Percentiles rank a stretch among this genome's conserved stretches.
Evolutionary conservation across 1,139 yeast species (phyloP).

Genomic region (Geotrichum histeridarum): DNA sequence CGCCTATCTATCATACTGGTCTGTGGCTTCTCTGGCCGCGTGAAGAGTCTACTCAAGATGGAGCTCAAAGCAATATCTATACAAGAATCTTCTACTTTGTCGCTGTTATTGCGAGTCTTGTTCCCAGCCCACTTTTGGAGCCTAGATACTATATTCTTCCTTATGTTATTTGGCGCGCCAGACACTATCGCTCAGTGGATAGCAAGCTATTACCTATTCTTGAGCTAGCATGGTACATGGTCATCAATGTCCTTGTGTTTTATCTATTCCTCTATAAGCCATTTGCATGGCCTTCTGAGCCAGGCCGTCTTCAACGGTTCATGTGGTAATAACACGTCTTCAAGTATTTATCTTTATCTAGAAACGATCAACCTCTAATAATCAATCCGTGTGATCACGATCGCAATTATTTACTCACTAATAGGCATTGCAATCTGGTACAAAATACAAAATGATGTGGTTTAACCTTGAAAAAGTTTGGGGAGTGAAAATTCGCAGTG

Average conservation of each 20-base stretch:
- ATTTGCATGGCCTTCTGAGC: constrained; percentile 64
- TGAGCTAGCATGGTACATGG: constrained; percentile 60
- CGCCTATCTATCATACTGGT: constrained; percentile 14
- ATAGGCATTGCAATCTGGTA: too few species aligned
- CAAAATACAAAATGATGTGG: too few species aligned
- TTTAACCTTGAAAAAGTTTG: too few species aligned
- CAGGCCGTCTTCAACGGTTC: constrained; percentile 61
- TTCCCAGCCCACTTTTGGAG: constrained; percentile 89
- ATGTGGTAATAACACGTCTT: constrained; percentile 57
- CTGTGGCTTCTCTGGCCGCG: constrained; percentile 10
- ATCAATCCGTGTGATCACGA: too few species aligned
- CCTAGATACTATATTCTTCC: constrained; percentile 90
- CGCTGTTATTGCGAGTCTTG: constrained; percentile 57
- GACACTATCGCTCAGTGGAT: constrained; percentile 43
- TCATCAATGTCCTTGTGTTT: constrained; percentile 51
- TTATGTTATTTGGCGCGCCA: constrained; percentile 58
- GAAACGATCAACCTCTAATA: neutral
- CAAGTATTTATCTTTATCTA: neutral
- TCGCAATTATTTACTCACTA: too few species aligned
- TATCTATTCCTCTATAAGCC: constrained; percentile 55
- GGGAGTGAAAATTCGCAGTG: too few species aligned
- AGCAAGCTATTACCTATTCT: constrained; percentile 19
- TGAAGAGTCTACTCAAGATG: neutral
- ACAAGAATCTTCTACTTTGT: constrained; percentile 2
- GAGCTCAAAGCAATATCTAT: neutral